Evolutionary conservation across 2,329 filamentous ascomycete species (phyloP), one percentile per base, ranked within the genome.

Genomic region (Phyllosticta ampelicida): DNA sequence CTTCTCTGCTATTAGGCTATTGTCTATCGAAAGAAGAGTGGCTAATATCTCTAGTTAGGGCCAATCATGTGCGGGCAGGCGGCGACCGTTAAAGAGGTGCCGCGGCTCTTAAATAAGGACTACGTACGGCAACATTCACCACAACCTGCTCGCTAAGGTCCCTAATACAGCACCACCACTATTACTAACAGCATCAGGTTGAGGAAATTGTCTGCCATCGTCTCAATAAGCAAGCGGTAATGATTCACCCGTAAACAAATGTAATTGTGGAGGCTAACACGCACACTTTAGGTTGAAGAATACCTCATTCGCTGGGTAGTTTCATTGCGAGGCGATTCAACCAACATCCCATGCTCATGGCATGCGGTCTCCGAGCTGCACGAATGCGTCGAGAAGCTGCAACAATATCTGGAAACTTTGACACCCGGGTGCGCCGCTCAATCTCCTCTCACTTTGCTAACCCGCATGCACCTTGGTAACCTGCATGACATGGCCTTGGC

Each of bases 341-440:
- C 60, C 3, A 63, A 55, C 10, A 62, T 70, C 0, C 69, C 74
- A 1, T 63, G 71, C 2, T 75, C 73, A 5, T 79, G 76, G 76
- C 77, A 79, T 55, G 48, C 61, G 1, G 30, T 78, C 0, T 58
- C 65, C 0, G 76, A 78, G 54, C 67, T 79, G 0, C 60, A 61
- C 0, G 53, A 64, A 5, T 73, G 71, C 36, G 65, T 77, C 0
- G 69, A 74, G 53, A 60, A 68, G 1, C 66, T 79, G 0, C 77
- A 79, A 54, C 64, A 65, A 1, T 78, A 79, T 54, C 61, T 78
- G 0, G 70, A 74, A 20, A 1, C 26, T 9, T 54, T 2, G 18
- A 23, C 13, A 62, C 65, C 29, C 57, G 51, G n/a, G 63, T 55
- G 13, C 30, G 19, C 54, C 29, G 28, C 29, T n/a, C 48, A 51